phyloP scores from a whole-genome alignment of 2,329 filamentous ascomycete genomes.

The Paraphoma sp. region DNA sequence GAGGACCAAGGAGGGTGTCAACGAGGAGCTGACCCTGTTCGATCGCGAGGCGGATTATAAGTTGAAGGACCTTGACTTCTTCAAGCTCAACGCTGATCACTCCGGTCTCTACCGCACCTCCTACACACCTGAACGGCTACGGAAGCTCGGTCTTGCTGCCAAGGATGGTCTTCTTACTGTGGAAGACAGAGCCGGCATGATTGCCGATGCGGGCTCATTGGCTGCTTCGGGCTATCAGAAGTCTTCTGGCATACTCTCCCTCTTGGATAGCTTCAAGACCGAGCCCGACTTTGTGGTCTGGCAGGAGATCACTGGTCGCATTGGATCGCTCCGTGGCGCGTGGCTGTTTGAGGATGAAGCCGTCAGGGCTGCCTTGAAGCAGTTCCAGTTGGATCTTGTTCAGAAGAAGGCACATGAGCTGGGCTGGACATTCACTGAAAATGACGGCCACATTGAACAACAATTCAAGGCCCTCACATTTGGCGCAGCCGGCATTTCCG shows the following conservation, averaged over 20 bases:
- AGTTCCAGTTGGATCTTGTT: constrained; percentile 81
- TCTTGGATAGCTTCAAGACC: constrained; percentile 81
- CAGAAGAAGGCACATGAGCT: constrained; percentile 82
- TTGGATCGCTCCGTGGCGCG: constrained; percentile 78
- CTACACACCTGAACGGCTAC: constrained; percentile 81
- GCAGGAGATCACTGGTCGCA: constrained; percentile 85
- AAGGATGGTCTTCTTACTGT: constrained; percentile 81
- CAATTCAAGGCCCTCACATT: constrained; percentile 96
- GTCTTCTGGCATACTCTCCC: constrained; percentile 84
- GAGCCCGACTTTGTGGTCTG: constrained; percentile 93
- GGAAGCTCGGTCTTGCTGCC: constrained; percentile 86
- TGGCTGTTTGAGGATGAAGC: constrained; percentile 87
- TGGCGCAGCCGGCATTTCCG: constrained; percentile 78
- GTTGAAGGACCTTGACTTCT: constrained; percentile 82
- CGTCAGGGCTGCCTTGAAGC: constrained; percentile 76
- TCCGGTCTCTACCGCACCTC: constrained; percentile 90
- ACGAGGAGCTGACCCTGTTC: constrained; percentile 75
- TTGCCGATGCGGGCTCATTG: constrained; percentile 85
- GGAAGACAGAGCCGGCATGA: constrained; percentile 93
- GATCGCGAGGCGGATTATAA: constrained; percentile 79
- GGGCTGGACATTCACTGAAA: constrained; percentile 86
- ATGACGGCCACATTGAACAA: constrained; percentile 87
- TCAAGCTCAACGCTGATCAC: constrained; percentile 96
- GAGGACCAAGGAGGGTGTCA: constrained; percentile 80
- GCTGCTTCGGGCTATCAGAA: constrained; percentile 91